Percentiles rank a stretch among this genome's conserved stretches.
These are phyloP conservation scores for Penicillium parvum DNA, from an alignment of 495 filamentous ascomycete genomes.

Conservation along the genomic window DNA sequence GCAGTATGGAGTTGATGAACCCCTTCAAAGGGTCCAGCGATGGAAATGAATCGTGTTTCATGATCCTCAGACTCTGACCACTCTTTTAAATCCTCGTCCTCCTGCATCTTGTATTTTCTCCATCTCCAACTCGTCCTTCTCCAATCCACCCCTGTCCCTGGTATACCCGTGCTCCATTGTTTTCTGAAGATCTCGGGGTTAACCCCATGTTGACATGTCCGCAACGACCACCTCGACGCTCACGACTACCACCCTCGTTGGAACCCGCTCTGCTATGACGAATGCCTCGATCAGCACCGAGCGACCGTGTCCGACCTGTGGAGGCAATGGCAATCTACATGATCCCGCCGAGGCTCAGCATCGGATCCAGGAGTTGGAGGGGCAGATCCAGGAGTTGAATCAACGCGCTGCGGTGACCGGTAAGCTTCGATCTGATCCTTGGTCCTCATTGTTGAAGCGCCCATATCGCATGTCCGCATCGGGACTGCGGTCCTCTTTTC, in stretches of 20 bases:
- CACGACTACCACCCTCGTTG: slow-evolving; percentile 35
- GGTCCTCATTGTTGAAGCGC: neutral
- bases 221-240: slow-evolving; percentile 31
- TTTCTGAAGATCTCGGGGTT: slow-evolving; percentile 13
- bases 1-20: slow-evolving; percentile 19
- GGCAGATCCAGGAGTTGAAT: slow-evolving; percentile 68
- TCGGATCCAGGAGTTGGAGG: slow-evolving; percentile 75
- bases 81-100: neutral
- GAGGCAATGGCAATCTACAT: slow-evolving; percentile 37
- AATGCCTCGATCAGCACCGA: slow-evolving; percentile 23
- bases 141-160: neutral
- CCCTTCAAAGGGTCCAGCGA: slow-evolving; percentile 15
- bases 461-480: neutral
- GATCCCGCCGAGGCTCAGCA: slow-evolving; percentile 52
- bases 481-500: too few species aligned
- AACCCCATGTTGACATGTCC: slow-evolving; percentile 27
- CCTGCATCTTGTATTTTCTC: neutral
- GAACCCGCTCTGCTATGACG: slow-evolving; percentile 30
- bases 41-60: slow-evolving; percentile 15
- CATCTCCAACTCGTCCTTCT: neutral
- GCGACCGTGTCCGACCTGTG: slow-evolving; percentile 44
- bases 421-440: slow-evolving; percentile 37
- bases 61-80: neutral
- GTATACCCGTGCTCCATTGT: neutral
- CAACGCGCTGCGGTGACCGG: slow-evolving; percentile 73